Evolutionary conservation across 805 yeast species (phyloP), one percentile per base, ranked within the genome.

Genomic region (Candida manassasensis): DNA sequence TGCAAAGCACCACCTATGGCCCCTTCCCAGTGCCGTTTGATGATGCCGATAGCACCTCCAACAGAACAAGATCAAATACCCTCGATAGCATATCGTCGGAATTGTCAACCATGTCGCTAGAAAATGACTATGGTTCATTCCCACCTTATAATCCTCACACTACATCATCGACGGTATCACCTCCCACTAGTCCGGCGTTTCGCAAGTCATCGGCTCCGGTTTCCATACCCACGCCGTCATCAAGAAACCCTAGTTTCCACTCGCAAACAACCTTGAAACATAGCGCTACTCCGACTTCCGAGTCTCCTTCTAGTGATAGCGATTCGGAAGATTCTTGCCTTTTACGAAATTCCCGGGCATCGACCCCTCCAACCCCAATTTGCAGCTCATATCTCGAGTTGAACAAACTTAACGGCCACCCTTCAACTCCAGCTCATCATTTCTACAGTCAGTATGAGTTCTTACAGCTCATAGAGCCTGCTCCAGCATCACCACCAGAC

Each of bases 401-500:
- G 19, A 12, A 32, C 14, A 24, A 21, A 6, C 15, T 17, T 8
- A 15, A 14, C n/a, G 15, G 13, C 17, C 15, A 10, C 15, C 9
- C 16, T 12, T 14, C 15, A 9, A 12, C 17, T 10, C 10, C n/a
- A n/a, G n/a, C n/a, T n/a, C n/a, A n/a, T n/a, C n/a, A 6, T 27
- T 14, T 11, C 13, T 6, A 12, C 13, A 25, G 26, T n/a, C 53
- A 52, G 15, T 49, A 49, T 27, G 57, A 50, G 4, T 53, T 36
- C 28, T 54, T 67, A 21, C 49, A 40, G 22, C 48, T 64, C 29
- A 45, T 67, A 19, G 71, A 67, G 25, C 70, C 71, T 2, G 15
- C 21, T 8, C 69, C 71, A 1, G 65, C 59, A 3, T 32, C n/a
- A 3, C 69, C 73, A 1, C 73, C 73, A 3, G 30, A 33, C 3